phyloP scores from a whole-genome alignment of 495 filamentous ascomycete species.

The Hypoxylon fragiforme region DNA sequence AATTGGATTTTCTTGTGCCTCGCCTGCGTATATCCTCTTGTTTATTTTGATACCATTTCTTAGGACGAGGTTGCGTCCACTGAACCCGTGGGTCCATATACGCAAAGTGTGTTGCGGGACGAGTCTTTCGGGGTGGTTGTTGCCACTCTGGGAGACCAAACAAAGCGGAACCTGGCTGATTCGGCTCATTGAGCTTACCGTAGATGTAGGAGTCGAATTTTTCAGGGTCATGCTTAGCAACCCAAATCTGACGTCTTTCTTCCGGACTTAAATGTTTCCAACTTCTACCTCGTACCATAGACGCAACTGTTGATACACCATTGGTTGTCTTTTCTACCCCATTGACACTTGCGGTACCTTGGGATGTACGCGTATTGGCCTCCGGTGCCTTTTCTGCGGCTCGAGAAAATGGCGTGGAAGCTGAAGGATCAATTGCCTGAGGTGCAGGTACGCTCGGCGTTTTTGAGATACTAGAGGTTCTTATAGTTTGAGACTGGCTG shows the following conservation, averaged over 20 bases:
- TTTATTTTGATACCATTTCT: constrained; percentile 47
- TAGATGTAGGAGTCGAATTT: constrained; percentile 37
- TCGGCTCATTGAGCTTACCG: constrained; percentile 30
- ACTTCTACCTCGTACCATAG: constrained; percentile 9
- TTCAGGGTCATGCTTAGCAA: constrained; percentile 29
- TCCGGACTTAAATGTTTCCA: constrained; percentile 23
- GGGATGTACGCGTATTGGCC: neutral
- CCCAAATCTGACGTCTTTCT: constrained; percentile 27
- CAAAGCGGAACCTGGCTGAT: constrained; percentile 28
- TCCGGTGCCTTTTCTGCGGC: neutral
- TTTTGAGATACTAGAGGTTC: neutral
- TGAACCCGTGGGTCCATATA: constrained; percentile 51
- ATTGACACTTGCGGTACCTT: neutral
- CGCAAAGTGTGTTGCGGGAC: constrained; percentile 30
- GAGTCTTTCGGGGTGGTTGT: constrained; percentile 24
- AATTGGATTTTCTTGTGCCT: constrained; percentile 44
- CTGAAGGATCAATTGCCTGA: neutral
- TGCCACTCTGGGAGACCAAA: constrained; percentile 17
- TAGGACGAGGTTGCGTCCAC: constrained; percentile 42
- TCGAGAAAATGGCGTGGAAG: neutral
- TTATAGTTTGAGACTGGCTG: neutral
- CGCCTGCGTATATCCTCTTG: constrained; percentile 47
- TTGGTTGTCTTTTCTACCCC: neutral
- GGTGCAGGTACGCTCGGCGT: neutral
- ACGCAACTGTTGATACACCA: neutral